Base-by-base conservation (phyloP, 257 asterid species). In the Linaria vulgaris region DNA sequence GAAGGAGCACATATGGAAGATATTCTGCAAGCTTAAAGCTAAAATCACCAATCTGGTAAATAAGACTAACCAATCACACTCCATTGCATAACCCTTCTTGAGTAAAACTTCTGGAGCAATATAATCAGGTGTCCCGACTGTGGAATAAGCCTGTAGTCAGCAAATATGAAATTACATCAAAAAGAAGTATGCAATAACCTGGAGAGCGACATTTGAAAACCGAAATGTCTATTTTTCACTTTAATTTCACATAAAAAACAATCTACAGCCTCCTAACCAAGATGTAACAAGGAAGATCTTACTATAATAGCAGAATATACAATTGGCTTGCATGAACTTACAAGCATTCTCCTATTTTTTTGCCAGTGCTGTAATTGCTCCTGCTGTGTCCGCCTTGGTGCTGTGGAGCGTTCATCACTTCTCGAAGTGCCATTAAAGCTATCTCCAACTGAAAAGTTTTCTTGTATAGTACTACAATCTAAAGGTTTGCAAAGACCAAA, bases 31-130 rank as follows among this genome's bases (percentile, higher is more conserved):
- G 30, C 1, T 25, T 30, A 16, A 25, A 57, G 12, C 30, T 7
- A 17, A 37, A 57, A 57, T 12, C 49, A 57, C 12, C 63, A 37
- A 30, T 37, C 19, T 57, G 20, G 61, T 41, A 56, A 41, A 67
- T 41, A 66, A 34, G 44, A 75, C 97, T 85, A 75, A 92, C 97
- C 99, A 92, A 74, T 92, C 99, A 72, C 99, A 92, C 79, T 92
- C 99, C 97, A 92, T 79, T 72, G 86, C 98, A 54, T 91, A 91
- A 76, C 98, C 98, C 83, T 91, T 91, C 89, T 91, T 91, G 63
- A 88, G 79, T 73, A 88, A 72, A 74, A 91, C 98, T 74, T 91
- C 98, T 19, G 98, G 96, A 72, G 96, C 98, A 75, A 91, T 91
- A 76, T 88, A 91, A 71, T 92, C 99, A 0, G 97, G 99, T 60